Conservation (phyloP, 768 basidiomycete species). For the Xerocomellus intermedius region DNA sequence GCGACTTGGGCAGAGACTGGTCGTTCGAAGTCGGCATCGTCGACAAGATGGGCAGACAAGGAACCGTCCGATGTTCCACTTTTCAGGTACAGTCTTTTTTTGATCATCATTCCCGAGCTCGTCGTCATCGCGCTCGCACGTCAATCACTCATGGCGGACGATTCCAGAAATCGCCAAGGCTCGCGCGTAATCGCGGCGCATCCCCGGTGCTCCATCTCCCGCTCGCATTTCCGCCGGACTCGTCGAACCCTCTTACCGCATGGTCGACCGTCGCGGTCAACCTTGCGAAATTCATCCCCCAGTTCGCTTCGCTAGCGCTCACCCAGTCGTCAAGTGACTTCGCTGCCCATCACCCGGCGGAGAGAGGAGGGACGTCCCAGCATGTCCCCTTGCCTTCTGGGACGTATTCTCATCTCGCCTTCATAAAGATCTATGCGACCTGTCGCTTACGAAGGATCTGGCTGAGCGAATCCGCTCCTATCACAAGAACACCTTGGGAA, state of each 20-base stretch:
- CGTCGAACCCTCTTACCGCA: slow-evolving; percentile 58
- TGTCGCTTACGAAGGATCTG: slow-evolving; percentile 77
- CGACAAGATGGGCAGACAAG: slow-evolving; percentile 58
- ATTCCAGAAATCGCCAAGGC: slow-evolving; percentile 51
- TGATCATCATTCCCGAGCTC: background rate
- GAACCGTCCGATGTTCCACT: slow-evolving; percentile 67
- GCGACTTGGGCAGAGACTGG: slow-evolving; percentile 67
- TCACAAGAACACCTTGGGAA: slow-evolving; percentile 67
- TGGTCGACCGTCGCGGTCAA: slow-evolving; percentile 69
- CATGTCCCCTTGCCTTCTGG: slow-evolving; percentile 44
- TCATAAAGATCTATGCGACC: slow-evolving; percentile 73
- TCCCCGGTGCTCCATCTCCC: slow-evolving; percentile 70
- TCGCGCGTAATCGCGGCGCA: slow-evolving; percentile 40
- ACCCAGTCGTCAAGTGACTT: slow-evolving; percentile 21
- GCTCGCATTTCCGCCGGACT: slow-evolving; percentile 55
- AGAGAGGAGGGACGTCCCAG: slow-evolving; percentile 17
- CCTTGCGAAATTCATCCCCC: slow-evolving; percentile 56
- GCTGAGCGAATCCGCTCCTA: slow-evolving; percentile 59
- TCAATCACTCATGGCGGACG: slow-evolving; percentile 8
- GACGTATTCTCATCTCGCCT: slow-evolving; percentile 64
- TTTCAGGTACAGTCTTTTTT: slow-evolving; percentile 63
- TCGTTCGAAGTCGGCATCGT: slow-evolving; percentile 73
- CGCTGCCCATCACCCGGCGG: slow-evolving; percentile 21
- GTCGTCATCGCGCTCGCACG: background rate
- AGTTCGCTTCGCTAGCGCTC: slow-evolving; percentile 54